Evolutionary conservation across 1,284 basidiomycete species (phyloP).

Genomic region (Quambalaria eucalypti): DNA sequence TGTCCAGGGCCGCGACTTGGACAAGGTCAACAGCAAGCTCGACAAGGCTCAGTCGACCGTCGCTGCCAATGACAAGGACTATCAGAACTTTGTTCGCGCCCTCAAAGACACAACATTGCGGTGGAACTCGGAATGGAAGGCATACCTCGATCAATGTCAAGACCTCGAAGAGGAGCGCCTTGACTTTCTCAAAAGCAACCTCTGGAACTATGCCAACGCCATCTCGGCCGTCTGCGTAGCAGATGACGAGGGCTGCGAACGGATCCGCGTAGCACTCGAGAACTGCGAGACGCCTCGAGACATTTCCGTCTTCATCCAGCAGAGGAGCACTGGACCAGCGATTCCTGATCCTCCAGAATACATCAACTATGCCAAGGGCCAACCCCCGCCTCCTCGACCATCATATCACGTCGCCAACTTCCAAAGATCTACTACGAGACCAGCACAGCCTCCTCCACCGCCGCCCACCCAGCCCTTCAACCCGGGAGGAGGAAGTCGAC

Average conservation of each 20-base stretch:
- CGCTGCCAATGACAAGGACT: slow-evolving; percentile 66
- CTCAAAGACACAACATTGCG: slow-evolving; percentile 70
- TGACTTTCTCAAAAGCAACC: slow-evolving; percentile 85
- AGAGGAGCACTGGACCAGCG: slow-evolving; percentile 35
- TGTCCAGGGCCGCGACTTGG: slow-evolving; percentile 85
- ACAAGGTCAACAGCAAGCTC: slow-evolving; percentile 77
- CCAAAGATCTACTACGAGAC: slow-evolving; percentile 32
- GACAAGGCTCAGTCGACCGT: slow-evolving; percentile 84
- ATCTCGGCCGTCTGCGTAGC: slow-evolving; percentile 89
- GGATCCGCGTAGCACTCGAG: slow-evolving; percentile 41
- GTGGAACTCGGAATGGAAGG: slow-evolving; percentile 91
- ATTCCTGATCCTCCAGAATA: slow-evolving; percentile 45
- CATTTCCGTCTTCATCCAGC: slow-evolving; percentile 37
- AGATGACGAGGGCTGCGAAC: slow-evolving; percentile 64
- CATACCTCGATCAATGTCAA: slow-evolving; percentile 61
- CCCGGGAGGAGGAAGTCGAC: neutral
- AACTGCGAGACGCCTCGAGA: slow-evolving; percentile 38
- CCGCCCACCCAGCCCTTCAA: slow-evolving; percentile 1
- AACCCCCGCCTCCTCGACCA: slow-evolving; percentile 31
- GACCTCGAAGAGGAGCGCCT: slow-evolving; percentile 89
- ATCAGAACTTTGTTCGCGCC: slow-evolving; percentile 72
- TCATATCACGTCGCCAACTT: slow-evolving; percentile 33
- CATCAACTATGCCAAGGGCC: slow-evolving; percentile 43
- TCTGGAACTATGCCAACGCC: slow-evolving; percentile 93
- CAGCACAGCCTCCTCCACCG: slow-evolving; percentile 11